A percentile compares a stretch with the other conserved stretches of the same genome.
Evolutionary conservation across 2,329 filamentous ascomycete genomes (phyloP).

Genomic region (Helotiales sp.): DNA sequence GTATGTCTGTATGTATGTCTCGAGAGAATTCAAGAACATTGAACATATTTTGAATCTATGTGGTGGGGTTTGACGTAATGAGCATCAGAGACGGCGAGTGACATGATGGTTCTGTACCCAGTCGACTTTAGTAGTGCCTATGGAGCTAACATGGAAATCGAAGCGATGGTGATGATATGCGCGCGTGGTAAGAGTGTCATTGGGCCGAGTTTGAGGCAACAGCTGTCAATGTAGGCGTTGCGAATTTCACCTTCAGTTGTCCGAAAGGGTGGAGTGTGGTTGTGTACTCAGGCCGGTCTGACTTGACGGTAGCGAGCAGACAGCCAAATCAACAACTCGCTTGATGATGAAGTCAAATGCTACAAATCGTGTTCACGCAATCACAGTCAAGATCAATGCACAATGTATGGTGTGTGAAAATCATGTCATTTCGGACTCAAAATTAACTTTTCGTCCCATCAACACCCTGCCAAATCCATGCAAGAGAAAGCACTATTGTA

Average conservation of each 20-base stretch:
- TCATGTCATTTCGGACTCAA: constrained; percentile 34
- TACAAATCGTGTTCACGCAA: neutral
- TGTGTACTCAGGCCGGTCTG: neutral
- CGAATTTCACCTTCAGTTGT: neutral
- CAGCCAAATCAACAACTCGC: neutral
- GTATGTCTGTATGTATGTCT: neutral
- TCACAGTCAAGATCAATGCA: constrained; percentile 5
- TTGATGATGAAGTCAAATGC: neutral
- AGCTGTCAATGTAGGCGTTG: no score
- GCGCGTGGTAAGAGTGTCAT: no score
- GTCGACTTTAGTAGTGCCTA: no score
- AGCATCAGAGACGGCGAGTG: no score
- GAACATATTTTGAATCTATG: neutral
- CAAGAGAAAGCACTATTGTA: constrained; percentile 17
- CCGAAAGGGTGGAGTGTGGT: neutral
- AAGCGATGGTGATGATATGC: no score
- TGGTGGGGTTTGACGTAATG: neutral
- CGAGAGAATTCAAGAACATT: neutral
- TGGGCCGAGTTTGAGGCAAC: no score
- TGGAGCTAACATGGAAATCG: no score
- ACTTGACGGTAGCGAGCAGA: neutral
- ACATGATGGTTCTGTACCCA: no score
- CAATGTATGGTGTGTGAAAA: constrained; percentile 20
- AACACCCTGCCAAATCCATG: constrained; percentile 23
- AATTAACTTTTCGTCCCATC: constrained; percentile 35